Evolutionary conservation across 495 filamentous ascomycete genomes (phyloP), one percentile per base, ranked within the genome.

Genomic region (Penicillium coffeae): DNA sequence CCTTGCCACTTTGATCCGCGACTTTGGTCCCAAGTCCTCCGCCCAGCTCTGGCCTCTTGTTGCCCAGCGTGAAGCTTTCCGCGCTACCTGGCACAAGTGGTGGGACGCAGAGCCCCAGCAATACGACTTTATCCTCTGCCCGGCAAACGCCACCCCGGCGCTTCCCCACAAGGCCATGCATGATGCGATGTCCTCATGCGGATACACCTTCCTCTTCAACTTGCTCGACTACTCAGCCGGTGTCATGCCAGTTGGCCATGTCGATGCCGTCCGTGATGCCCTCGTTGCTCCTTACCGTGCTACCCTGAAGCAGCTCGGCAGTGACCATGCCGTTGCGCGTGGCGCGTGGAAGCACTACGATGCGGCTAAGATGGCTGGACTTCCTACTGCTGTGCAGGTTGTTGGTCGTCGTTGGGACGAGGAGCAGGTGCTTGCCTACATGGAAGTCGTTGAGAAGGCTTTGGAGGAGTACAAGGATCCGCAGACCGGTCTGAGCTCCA

Each of bases 201-300:
- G 90, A 2, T 97, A 98, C 64, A 96, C 92, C 0, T 96, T 98
- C 62, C 70, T 98, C 45, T 98, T 92, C 75, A 98, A 96, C 58
- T 47, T 96, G 75, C 76, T 96, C 10, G 93, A 98, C 64, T 96
- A 96, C 65, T 80, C 87, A 0, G 79, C 81, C 14, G 92, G 93
- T 34, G 83, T 96, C 20, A 52, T 98, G 30, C 92, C 93, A 0
- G 82, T 97, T 3, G 93, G 88, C 1, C 86, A 88, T 25, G 93
- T 97, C 8, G 85, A 94, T 56, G 71, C 78, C 25, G 65, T 56
- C 1, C 65, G 81, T 7, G 92, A 98, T 58, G 69, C 72, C 27
- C 78, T 95, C 1, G 76, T 81, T 1, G 51, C 72, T 0, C 70
- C 63, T 1, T 74, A 84, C 45, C 81, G 76, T 51, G 80, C 78